A percentile compares a stretch with the other conserved stretches of the same genome.
Evolutionary conservation across 306 rosid species (phyloP).

Genomic region (Rosa persica): DNA sequence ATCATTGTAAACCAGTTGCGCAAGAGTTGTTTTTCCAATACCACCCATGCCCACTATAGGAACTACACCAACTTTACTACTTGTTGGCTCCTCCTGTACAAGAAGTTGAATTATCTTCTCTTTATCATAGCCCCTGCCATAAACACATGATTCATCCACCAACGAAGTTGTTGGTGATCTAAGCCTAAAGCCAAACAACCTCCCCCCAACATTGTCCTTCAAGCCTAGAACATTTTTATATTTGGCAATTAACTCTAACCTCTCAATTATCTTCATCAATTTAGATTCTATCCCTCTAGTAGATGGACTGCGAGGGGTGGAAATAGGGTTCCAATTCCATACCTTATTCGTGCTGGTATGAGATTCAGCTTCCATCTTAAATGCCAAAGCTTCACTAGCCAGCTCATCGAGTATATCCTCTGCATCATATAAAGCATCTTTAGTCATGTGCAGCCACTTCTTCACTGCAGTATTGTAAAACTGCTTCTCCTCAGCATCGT

Average conservation of each 20-base stretch:
- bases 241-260: constrained; percentile 37
- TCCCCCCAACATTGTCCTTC: constrained; percentile 33
- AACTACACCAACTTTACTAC: constrained; percentile 15
- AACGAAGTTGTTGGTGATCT: constrained; percentile 44
- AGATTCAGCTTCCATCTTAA: constrained; percentile 24
- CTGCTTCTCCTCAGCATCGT: constrained; percentile 41
- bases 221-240: constrained; percentile 44
- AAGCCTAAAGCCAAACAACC: constrained; percentile 8
- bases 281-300: constrained; percentile 30
- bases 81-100: constrained; percentile 15
- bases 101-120: constrained; percentile 28
- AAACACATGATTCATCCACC: constrained; percentile 43
- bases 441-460: constrained; percentile 37
- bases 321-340: constrained; percentile 35
- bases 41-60: constrained; percentile 33
- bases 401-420: constrained; percentile 38
- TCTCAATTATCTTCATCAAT: constrained; percentile 34
- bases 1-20: constrained; percentile 33
- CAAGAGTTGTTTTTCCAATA: constrained; percentile 49
- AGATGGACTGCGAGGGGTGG: constrained; percentile 40
- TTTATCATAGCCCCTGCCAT: constrained; percentile 39
- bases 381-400: constrained; percentile 23
- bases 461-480: constrained; percentile 25
- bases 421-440: constrained; percentile 31
- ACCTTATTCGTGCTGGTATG: constrained; percentile 26